Evolutionary conservation across 108 stramenopile genomes (phyloP).

Genomic region (Cyclotella cryptica): DNA sequence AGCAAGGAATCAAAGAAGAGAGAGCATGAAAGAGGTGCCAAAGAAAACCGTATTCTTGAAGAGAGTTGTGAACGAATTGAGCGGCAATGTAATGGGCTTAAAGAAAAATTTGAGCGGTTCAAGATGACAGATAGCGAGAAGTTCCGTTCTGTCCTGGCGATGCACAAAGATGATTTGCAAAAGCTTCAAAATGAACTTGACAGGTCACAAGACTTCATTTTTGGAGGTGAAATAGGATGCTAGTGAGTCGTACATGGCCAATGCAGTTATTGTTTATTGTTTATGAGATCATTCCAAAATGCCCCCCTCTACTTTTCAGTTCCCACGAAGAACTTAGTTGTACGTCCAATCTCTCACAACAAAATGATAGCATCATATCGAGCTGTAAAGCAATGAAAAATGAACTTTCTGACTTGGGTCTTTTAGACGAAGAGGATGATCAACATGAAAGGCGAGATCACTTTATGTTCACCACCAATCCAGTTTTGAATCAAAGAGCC

Average conservation of each 20-base stretch:
- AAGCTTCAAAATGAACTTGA: constrained; percentile 42
- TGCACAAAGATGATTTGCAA: constrained; percentile 48
- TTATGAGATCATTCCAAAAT: not conserved
- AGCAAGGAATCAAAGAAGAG: constrained; percentile 24
- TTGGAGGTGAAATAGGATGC: constrained; percentile 41
- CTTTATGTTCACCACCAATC: not conserved
- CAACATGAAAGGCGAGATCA: constrained; percentile 1
- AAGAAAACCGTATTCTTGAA: constrained; percentile 45
- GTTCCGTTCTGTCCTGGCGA: constrained; percentile 30
- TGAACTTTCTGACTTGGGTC: not conserved
- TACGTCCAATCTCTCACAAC: not conserved
- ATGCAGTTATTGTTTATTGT: not conserved
- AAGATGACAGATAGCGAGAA: constrained; percentile 49
- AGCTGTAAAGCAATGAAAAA: not conserved
- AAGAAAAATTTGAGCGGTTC: constrained; percentile 56
- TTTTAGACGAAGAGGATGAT: constrained; percentile 2
- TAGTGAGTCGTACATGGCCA: constrained; percentile 6
- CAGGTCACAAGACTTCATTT: constrained; percentile 42
- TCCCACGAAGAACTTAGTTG: constrained; percentile 12
- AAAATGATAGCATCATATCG: not conserved
- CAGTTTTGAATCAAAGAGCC: not conserved
- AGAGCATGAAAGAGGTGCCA: constrained; percentile 19
- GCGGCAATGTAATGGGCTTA: constrained; percentile 45
- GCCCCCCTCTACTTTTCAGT: not conserved
- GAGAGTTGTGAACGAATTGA: constrained; percentile 55